A percentile compares a stretch with the other conserved stretches of the same genome.
Conservation (phyloP, 768 basidiomycete genomes). For the Daedalea quercina region DNA sequence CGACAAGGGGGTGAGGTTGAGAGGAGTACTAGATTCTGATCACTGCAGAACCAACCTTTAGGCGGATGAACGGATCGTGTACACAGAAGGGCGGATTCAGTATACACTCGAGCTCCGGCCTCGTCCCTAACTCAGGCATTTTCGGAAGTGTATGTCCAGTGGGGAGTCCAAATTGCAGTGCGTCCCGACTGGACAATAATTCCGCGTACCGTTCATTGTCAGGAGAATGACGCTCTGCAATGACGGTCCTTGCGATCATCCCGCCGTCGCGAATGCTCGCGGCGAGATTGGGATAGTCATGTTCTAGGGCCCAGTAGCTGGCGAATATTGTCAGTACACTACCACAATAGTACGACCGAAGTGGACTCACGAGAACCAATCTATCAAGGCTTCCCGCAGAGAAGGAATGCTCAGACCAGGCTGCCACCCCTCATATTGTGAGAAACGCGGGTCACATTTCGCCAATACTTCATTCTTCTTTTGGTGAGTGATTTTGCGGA, state of each 20-base stretch:
- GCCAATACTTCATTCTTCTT: neutral
- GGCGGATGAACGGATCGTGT: slow-evolving; percentile 2
- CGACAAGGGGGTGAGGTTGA: too few relatives aligned
- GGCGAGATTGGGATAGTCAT: slow-evolving; percentile 25
- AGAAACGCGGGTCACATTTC: slow-evolving; percentile 17
- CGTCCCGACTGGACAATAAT: too few relatives aligned
- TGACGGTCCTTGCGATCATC: slow-evolving; percentile 12
- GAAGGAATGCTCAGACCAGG: slow-evolving; percentile 8
- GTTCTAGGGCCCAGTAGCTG: slow-evolving; percentile 42
- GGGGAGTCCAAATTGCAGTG: too few relatives aligned
- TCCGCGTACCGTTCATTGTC: too few relatives aligned
- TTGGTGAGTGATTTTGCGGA: slow-evolving; percentile 14
- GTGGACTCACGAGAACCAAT: slow-evolving; percentile 38
- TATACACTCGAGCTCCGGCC: neutral
- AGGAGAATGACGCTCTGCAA: neutral
- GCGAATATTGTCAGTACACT: neutral
- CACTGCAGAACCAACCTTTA: neutral
- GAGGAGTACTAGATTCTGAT: too few relatives aligned
- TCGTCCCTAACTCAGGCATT: neutral
- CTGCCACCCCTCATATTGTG: slow-evolving; percentile 7
- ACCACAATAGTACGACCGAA: slow-evolving; percentile 4
- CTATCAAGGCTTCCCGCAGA: slow-evolving; percentile 21
- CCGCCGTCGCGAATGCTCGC: slow-evolving; percentile 38
- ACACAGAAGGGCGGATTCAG: neutral
- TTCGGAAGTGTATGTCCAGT: neutral